Base-by-base conservation (phyloP, 2,329 filamentous ascomycete genomes). In the Aspergillus hiratsukae region DNA sequence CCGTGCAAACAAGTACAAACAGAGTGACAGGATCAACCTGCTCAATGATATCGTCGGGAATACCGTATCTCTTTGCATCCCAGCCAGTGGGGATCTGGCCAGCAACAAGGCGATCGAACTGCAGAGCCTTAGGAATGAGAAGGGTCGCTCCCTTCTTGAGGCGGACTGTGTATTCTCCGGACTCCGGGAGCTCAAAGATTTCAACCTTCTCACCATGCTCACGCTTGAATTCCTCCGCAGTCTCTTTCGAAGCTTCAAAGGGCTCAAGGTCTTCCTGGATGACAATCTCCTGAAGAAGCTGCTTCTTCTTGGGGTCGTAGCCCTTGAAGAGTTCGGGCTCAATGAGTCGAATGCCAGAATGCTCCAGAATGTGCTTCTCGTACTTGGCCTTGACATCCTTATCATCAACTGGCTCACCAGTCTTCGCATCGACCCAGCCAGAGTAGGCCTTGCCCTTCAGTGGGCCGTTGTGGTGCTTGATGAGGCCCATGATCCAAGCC, bases 401-500 rank as follows among this genome's bases (percentile, higher is more conserved):
- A 79, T 99, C 94, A 58, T 97, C 93, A 28, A 99, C 91, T 7
- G 94, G 94, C 57, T 97, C 93, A 46, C 90, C 90, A 53, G 90
- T 87, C 84, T 97, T 97, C 72, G 86, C 83, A 70, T 99, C 94
- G 57, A 99, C 94, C 92, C 80, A 99, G 66, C 94, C 94, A 64
- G 93, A 91, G 79, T 99, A 97, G 62, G 89, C 89, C 79, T 96
- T 89, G 73, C 94, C 94, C 81, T 99, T 99, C 73, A 99, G 85
- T 31, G 88, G 87, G 19, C 94, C 94, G 66, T 97, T 97, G 81
- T 96, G 90, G 76, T 99, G 96, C 83, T 93, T 97, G 80, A 99
- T 97, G 58, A 97, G 86, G 70, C 94, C 94, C 93, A 97, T 99
- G 75, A 99, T 91, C 94, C 94, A 99, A 31, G 94, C 92, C 94